Evolutionary conservation across 768 basidiomycete genomes (phyloP).

Genomic region (Phlegmacium glaucopus): DNA sequence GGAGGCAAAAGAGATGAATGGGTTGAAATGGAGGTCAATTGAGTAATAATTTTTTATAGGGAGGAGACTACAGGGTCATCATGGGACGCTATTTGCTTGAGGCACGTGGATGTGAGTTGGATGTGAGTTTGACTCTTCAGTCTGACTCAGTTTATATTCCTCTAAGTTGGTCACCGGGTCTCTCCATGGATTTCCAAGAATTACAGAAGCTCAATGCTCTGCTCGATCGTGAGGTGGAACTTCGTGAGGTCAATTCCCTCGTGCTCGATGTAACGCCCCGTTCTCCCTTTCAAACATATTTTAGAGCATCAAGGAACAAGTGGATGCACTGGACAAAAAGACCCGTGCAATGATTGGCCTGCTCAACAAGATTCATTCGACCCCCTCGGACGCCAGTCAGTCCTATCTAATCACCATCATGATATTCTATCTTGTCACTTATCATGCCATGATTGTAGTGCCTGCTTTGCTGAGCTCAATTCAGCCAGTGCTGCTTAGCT

Average conservation of each 20-base stretch:
- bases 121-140: no score
- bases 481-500: conserved; percentile 52
- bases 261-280: not conserved
- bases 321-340: conserved; percentile 72
- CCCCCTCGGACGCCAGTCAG: conserved; percentile 56
- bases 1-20: not conserved
- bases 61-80: not conserved
- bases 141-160: not conserved
- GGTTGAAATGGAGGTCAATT: no score
- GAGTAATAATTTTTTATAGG: not conserved
- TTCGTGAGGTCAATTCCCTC: conserved; percentile 53
- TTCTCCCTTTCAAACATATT: not conserved
- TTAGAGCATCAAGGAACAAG: conserved; percentile 80
- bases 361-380: conserved; percentile 79
- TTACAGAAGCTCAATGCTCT: conserved; percentile 55
- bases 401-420: conserved; percentile 2
- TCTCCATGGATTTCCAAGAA: conserved; percentile 56
- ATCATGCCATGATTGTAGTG: conserved; percentile 39
- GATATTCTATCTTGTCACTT: conserved; percentile 2
- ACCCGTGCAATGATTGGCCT: conserved; percentile 68
- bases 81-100: no score
- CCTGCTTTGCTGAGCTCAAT: conserved; percentile 55
- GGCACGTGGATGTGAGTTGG: no score
- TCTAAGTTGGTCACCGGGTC: no score
- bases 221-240: conserved; percentile 60